Percentiles rank a stretch among this genome's conserved stretches.
These are phyloP conservation scores for Paspalum notatum DNA, from an alignment of 176 grass and related monocot species.

Conservation along the genomic window DNA sequence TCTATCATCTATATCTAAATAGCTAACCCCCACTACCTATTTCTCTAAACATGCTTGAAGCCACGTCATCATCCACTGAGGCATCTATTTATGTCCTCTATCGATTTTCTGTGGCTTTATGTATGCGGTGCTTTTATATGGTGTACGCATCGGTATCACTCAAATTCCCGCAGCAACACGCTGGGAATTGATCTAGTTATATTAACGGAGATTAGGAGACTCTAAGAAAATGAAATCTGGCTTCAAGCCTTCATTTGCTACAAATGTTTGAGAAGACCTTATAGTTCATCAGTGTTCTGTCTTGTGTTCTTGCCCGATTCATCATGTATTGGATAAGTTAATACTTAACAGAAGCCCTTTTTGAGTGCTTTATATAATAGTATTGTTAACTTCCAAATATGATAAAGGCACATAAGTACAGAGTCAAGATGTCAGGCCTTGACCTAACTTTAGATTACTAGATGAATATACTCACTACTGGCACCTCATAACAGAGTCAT, in stretches of 20 bases:
- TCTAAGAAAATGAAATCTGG: not conserved
- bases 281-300: not conserved
- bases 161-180: no score
- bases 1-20: no score
- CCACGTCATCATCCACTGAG: no score
- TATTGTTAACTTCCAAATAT: not conserved
- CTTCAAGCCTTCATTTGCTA: not conserved
- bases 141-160: no score
- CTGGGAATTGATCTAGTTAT: no score
- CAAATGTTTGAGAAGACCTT: not conserved
- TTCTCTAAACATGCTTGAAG: no score
- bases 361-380: not conserved
- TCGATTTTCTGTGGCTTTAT: no score
- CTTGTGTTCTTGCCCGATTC: not conserved
- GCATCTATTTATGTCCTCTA: no score
- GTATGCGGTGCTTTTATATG: no score
- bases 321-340: not conserved
- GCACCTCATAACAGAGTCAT: not conserved
- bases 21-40: no score
- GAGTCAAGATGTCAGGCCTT: constrained; percentile 9
- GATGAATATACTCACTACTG: constrained; percentile 2
- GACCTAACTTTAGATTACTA: not conserved
- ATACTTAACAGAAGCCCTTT: not conserved
- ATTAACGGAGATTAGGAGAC: no score
- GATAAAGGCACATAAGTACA: not conserved